Conservation (phyloP, 2,329 filamentous ascomycete species). For the Colletotrichum sp. region DNA sequence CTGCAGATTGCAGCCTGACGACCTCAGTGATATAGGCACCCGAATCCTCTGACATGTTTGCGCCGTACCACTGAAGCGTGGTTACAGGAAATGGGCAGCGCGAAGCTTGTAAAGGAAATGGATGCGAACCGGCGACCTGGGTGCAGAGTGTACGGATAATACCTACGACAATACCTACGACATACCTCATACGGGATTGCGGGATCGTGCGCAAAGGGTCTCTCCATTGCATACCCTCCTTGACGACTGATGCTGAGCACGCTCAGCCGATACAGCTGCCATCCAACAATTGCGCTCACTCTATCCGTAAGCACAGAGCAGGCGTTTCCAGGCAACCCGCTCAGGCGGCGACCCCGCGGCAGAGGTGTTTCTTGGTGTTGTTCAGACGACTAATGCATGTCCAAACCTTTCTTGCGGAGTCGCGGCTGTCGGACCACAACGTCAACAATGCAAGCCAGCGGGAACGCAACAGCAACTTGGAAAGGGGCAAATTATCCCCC, state of each 20-base stretch:
- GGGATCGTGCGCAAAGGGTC: background rate
- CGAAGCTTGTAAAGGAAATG: background rate
- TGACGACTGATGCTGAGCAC: background rate
- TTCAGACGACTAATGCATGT: background rate
- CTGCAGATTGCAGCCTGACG: background rate
- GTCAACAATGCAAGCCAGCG: background rate
- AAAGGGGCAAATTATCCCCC: background rate
- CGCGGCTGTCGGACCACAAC: background rate
- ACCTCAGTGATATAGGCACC: background rate
- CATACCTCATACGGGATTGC: background rate
- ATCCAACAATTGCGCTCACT: background rate
- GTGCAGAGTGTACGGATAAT: background rate
- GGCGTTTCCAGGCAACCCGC: background rate
- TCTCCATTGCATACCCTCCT: background rate
- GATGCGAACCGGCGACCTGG: background rate
- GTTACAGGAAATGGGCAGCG: background rate
- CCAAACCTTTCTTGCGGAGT: background rate
- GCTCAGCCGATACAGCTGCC: constrained; percentile 13
- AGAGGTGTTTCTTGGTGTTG: background rate
- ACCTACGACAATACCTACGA: background rate
- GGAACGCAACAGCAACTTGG: background rate
- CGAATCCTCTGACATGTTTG: background rate
- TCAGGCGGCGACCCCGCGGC: background rate
- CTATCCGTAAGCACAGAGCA: background rate
- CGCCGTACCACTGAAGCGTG: background rate